A percentile compares a stretch with the other conserved stretches of the same genome.
phyloP scores from a whole-genome alignment of 2,329 filamentous ascomycete species.

The Fusarium domesticum region DNA sequence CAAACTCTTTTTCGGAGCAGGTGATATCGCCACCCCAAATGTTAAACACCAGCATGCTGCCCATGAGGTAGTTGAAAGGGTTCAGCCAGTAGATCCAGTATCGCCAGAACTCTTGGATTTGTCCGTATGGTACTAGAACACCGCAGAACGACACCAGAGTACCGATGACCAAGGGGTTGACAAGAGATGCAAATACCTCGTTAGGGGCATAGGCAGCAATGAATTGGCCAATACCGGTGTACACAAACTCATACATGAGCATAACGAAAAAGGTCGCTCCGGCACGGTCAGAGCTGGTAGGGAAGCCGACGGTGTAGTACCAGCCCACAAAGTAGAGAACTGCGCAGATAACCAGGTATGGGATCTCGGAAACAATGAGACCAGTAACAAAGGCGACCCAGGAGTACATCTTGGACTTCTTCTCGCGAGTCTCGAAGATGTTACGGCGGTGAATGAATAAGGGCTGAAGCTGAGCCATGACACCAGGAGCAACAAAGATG shows the following conservation, averaged over 20 bases:
- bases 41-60: conserved; percentile 51
- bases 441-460: conserved; percentile 55
- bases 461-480: conserved; percentile 57
- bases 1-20: conserved; percentile 49
- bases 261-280: conserved; percentile 54
- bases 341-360: conserved; percentile 44
- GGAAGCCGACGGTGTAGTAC: conserved; percentile 58
- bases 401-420: conserved; percentile 59
- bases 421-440: conserved; percentile 58
- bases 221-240: conserved; percentile 60
- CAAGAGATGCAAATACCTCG: conserved; percentile 56
- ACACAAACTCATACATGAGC: conserved; percentile 59
- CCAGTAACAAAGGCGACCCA: conserved; percentile 59
- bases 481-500: conserved; percentile 58
- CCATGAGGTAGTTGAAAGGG: conserved; percentile 61
- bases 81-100: conserved; percentile 63
- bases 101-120: conserved; percentile 64
- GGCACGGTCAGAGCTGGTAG: conserved; percentile 40
- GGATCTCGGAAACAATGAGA: conserved; percentile 47
- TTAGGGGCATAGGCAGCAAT: conserved; percentile 62
- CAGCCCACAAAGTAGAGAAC: conserved; percentile 52
- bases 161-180: conserved; percentile 55
- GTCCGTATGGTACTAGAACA: conserved; percentile 65
- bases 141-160: conserved; percentile 70
- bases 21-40: conserved; percentile 46